A percentile compares a stretch with the other conserved stretches of the same genome.
phyloP scores from a whole-genome alignment of 2,329 filamentous ascomycete species.

The Scolecobasidium constrictum region DNA sequence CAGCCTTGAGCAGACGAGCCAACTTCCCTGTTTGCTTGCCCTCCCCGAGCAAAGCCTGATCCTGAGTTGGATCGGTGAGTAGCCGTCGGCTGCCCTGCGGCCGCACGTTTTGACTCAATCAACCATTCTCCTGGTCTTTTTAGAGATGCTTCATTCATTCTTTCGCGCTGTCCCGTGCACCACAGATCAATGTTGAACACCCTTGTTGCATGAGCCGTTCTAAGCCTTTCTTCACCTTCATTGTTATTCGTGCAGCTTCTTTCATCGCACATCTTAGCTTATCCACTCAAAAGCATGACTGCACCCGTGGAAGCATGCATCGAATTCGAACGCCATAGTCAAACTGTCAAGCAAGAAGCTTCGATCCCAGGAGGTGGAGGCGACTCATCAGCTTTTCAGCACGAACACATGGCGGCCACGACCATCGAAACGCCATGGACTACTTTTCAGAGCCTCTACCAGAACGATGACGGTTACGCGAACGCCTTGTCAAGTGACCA shows the following conservation, averaged over 20 bases:
- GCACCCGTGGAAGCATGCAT: not conserved
- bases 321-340: not conserved
- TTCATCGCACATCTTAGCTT: not conserved
- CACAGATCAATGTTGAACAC: constrained; percentile 1
- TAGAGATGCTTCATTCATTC: not conserved
- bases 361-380: too few species aligned
- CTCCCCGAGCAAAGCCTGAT: not conserved
- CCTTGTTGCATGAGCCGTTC: not conserved
- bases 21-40: not conserved
- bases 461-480: not conserved
- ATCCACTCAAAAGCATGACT: not conserved
- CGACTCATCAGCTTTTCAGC: too few species aligned
- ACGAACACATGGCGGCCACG: not conserved
- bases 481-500: not conserved
- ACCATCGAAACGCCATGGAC: not conserved
- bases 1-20: not conserved
- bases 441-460: not conserved
- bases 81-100: not conserved
- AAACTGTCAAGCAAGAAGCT: not conserved
- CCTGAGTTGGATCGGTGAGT: not conserved
- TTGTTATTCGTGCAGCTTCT: not conserved
- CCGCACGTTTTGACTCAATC: not conserved
- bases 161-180: not conserved
- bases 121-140: not conserved
- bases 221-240: not conserved